These are phyloP conservation scores for Penicillium diatomitis DNA, from an alignment of 495 filamentous ascomycete genomes.

Conservation along the genomic window DNA sequence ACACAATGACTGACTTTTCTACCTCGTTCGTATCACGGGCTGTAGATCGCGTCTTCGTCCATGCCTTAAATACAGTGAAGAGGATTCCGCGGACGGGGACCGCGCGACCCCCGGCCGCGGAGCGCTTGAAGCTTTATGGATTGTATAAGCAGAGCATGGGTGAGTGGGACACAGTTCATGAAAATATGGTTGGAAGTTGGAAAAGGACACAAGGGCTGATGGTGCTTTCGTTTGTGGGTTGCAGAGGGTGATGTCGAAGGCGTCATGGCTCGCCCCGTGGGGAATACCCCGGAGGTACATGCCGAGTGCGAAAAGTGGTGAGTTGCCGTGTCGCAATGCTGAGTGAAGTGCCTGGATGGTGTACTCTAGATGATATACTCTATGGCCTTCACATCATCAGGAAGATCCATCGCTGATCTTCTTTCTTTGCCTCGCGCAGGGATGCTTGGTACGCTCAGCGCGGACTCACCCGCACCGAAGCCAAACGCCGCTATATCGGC, in stretches of 20 bases:
- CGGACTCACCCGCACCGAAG: conserved; percentile 76
- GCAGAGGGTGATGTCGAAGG: conserved; percentile 86
- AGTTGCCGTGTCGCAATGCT: background rate
- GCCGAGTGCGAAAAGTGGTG: conserved; percentile 57
- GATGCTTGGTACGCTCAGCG: conserved; percentile 89
- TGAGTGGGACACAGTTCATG: conserved; percentile 16
- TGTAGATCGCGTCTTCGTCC: conserved; percentile 91
- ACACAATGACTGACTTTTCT: background rate
- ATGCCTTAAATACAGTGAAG: conserved; percentile 96
- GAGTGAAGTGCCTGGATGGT: too few species aligned
- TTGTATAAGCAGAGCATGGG: conserved; percentile 98
- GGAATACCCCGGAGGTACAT: conserved; percentile 42
- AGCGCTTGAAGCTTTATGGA: conserved; percentile 87
- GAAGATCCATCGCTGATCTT: background rate
- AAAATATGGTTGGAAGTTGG: too few species aligned
- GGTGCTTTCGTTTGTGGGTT: background rate
- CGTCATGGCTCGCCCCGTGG: conserved; percentile 75
- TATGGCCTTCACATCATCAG: too few species aligned
- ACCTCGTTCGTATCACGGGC: too few species aligned
- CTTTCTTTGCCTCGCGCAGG: conserved; percentile 21
- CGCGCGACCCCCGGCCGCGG: conserved; percentile 72
- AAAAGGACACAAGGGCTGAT: background rate
- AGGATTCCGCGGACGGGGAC: conserved; percentile 91
- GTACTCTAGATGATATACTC: too few species aligned
- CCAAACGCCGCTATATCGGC: conserved; percentile 87